Conservation (phyloP, 2,329 filamentous ascomycete genomes). For the Penicillium digitatum region DNA sequence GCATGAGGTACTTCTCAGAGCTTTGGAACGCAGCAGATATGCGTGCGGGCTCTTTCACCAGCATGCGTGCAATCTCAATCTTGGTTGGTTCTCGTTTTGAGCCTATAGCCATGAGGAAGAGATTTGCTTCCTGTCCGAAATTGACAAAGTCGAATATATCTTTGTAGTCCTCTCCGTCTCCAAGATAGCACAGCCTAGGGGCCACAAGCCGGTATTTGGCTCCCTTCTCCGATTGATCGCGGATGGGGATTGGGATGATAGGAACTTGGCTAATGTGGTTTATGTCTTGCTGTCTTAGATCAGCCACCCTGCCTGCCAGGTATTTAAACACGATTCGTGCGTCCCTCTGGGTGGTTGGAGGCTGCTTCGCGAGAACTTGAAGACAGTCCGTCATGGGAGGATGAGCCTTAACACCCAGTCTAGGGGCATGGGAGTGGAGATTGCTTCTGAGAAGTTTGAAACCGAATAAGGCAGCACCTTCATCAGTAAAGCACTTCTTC, state of each 20-base stretch:
- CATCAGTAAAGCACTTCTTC: conserved; percentile 76
- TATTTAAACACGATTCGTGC: conserved; percentile 77
- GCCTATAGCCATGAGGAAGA: conserved; percentile 82
- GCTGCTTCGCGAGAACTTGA: conserved; percentile 64
- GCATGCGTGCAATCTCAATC: conserved; percentile 73
- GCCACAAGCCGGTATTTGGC: conserved; percentile 53
- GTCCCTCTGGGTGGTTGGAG: conserved; percentile 63
- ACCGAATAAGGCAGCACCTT: conserved; percentile 69
- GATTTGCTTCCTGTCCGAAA: conserved; percentile 81
- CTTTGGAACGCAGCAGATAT: conserved; percentile 75
- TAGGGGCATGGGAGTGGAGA: conserved; percentile 73
- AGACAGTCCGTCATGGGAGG: conserved; percentile 76
- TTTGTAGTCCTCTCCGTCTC: conserved; percentile 66
- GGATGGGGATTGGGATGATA: conserved; percentile 64
- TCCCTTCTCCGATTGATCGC: conserved; percentile 41
- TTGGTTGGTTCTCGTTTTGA: conserved; percentile 89
- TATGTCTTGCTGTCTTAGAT: conserved; percentile 62
- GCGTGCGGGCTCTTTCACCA: conserved; percentile 78
- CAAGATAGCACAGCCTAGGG: conserved; percentile 76
- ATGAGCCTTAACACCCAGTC: conserved; percentile 81
- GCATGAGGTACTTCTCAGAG: conserved; percentile 77
- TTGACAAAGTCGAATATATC: conserved; percentile 97
- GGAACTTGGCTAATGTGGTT: conserved; percentile 59
- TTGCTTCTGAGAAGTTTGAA: conserved; percentile 74
- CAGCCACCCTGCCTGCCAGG: conserved; percentile 70